Base-by-base conservation (phyloP, 495 filamentous ascomycete species). In the Pyrenula massariospora region DNA sequence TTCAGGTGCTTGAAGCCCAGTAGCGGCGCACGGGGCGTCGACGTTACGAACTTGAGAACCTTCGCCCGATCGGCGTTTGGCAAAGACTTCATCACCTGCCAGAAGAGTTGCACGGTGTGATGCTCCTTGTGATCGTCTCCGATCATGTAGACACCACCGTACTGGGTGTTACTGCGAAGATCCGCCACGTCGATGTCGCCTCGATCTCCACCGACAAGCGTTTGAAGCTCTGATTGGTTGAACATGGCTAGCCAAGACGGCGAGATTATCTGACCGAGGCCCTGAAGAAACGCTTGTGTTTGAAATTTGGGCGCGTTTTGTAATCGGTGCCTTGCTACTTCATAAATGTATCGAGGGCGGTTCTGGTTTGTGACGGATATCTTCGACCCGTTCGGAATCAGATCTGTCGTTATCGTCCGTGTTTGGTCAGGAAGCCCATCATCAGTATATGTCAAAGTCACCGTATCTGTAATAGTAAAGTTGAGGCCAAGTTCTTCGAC, bases 221-320 rank as follows among this genome's bases (percentile, higher is more conserved):
- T 93, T 67, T 98, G 93, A 21, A 98, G 76, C 63, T 98, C 93
- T 8, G 80, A 76, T 62, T 96, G 93, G 67, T 98, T 98, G 76
- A 99, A 99, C 93, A 99, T 99, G 60, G 83, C 88, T 2, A 99
- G 76, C 93, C 93, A 99, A 2, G 79, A 78, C 0, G 92, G 92
- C 57, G 90, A 84, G 59, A 99, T 94, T 62, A 99, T 94, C 55
- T 85, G 76, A 12, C 87, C 80, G 2, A 98, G 78, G 1, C 93
- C 93, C 52, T 81, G 79, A 8, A 98, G 79, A 62, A 98, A 98
- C 1, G 90, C 90, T 19, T 80, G 79, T 2, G 91, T 96, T 66
- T 97, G 91, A 49, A 73, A 68, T 55, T 76, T 73, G 0, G 88
- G 86, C 62, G 96, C 92, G 2, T 78, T 75, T 57, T 88, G 83